Evolutionary conservation across 495 filamentous ascomycete genomes (phyloP).

Genomic region (Daldinia childiae): DNA sequence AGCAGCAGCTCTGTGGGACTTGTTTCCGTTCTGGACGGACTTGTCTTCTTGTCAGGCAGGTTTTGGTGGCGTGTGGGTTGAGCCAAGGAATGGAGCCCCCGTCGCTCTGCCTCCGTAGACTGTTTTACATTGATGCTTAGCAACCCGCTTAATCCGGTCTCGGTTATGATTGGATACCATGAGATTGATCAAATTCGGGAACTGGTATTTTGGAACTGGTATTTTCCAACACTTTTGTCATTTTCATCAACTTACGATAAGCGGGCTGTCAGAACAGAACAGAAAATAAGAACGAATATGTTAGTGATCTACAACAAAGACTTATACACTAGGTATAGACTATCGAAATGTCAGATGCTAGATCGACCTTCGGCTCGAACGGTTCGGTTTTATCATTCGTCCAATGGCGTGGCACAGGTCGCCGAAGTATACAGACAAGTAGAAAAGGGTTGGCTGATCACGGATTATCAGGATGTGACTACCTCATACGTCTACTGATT

Average conservation of each 20-base stretch:
- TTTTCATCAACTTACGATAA: no score
- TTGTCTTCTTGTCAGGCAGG: slow-evolving; percentile 9
- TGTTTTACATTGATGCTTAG: slow-evolving; percentile 49
- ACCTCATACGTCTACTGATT: slow-evolving; percentile 10
- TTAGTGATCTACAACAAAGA: slow-evolving; percentile 27
- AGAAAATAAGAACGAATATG: not conserved
- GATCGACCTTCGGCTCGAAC: slow-evolving; percentile 40
- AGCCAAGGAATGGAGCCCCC: slow-evolving; percentile 41
- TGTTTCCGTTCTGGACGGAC: slow-evolving; percentile 31
- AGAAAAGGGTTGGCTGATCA: slow-evolving; percentile 10
- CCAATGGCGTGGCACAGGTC: slow-evolving; percentile 42
- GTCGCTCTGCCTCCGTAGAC: slow-evolving; percentile 42
- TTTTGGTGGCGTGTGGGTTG: slow-evolving; percentile 22
- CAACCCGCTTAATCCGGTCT: slow-evolving; percentile 24
- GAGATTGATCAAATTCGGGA: slow-evolving; percentile 24
- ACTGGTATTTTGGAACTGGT: no score
- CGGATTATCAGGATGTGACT: slow-evolving; percentile 24
- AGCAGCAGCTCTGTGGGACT: slow-evolving; percentile 38
- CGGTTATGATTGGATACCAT: slow-evolving; percentile 27
- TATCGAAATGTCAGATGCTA: slow-evolving; percentile 46
- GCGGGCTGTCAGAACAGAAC: no score
- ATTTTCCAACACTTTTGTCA: no score
- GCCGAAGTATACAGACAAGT: slow-evolving; percentile 39
- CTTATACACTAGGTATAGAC: slow-evolving; percentile 7
- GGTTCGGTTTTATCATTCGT: slow-evolving; percentile 39